phyloP scores from a whole-genome alignment of 768 basidiomycete genomes.

The Clitopilus passeckerianus region DNA sequence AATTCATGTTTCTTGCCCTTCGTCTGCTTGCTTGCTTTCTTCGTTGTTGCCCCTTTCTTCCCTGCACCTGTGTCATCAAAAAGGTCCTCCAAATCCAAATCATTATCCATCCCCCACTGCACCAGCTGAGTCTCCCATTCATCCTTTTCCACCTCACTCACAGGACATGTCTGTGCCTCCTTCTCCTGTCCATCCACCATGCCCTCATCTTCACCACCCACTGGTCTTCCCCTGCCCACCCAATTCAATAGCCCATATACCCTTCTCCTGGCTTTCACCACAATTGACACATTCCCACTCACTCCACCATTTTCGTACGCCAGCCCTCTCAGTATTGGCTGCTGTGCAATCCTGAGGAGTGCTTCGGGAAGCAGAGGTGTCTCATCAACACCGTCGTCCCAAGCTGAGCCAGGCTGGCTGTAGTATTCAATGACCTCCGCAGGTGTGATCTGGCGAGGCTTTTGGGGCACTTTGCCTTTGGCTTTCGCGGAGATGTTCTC shows the following conservation, averaged over 20 bases:
- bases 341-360: constrained; percentile 40
- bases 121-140: constrained; percentile 32
- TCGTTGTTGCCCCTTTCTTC: background rate
- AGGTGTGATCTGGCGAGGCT: background rate
- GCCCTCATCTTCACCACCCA: constrained; percentile 31
- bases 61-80: background rate
- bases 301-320: constrained; percentile 33
- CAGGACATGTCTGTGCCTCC: constrained; percentile 14
- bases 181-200: constrained; percentile 15
- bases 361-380: constrained; percentile 23
- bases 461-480: background rate
- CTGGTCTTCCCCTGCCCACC: constrained; percentile 22
- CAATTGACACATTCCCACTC: constrained; percentile 44
- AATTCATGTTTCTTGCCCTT: background rate
- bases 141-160: constrained; percentile 38
- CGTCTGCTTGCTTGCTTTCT: background rate
- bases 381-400: background rate
- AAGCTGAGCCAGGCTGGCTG: background rate
- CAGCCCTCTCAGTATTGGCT: constrained; percentile 48
- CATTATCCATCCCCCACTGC: constrained; percentile 2
- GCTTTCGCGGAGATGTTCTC: background rate
- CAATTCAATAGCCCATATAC: constrained; percentile 26
- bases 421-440: background rate
- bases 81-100: background rate
- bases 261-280: constrained; percentile 41